Conservation (phyloP, 306 rosid species). For the Ammopiptanthus mongolicus region DNA sequence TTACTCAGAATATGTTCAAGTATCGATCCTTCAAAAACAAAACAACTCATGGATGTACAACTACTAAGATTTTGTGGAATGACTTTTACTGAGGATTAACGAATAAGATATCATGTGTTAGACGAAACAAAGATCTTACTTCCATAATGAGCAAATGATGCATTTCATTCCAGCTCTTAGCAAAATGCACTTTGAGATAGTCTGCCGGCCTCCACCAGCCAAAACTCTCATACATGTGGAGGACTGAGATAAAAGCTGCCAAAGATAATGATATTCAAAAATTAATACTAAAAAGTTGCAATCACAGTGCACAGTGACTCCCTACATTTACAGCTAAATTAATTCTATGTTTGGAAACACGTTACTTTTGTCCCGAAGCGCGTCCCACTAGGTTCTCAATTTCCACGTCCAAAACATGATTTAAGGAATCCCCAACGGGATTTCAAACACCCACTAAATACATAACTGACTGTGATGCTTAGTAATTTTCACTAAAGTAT, state of each 20-base stretch:
- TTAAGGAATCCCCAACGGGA: no score
- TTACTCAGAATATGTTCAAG: neutral
- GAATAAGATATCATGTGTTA: conserved; percentile 5
- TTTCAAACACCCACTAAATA: no score
- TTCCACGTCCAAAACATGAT: no score
- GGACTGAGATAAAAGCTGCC: conserved; percentile 91
- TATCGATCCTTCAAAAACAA: conserved; percentile 13
- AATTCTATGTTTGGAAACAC: no score
- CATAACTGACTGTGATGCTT: conserved; percentile 3
- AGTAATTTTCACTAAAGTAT: neutral
- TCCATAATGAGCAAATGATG: conserved; percentile 99
- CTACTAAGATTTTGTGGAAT: neutral
- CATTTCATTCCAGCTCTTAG: conserved; percentile 99
- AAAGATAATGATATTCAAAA: conserved; percentile 7
- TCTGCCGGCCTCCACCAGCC: conserved; percentile 99
- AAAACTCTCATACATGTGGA: conserved; percentile 92
- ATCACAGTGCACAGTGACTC: conserved; percentile 12
- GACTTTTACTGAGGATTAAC: neutral
- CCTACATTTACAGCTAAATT: conserved; percentile 10
- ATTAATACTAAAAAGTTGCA: conserved; percentile 5
- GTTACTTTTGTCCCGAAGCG: no score
- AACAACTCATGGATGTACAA: conserved; percentile 3
- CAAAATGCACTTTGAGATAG: conserved; percentile 96
- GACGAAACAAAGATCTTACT: conserved; percentile 36
- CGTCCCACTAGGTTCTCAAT: no score